A percentile compares a stretch with the other conserved stretches of the same genome.
These are phyloP conservation scores for Rhodotorula sp. DNA, from an alignment of 1,284 basidiomycete genomes.

Conservation along the genomic window DNA sequence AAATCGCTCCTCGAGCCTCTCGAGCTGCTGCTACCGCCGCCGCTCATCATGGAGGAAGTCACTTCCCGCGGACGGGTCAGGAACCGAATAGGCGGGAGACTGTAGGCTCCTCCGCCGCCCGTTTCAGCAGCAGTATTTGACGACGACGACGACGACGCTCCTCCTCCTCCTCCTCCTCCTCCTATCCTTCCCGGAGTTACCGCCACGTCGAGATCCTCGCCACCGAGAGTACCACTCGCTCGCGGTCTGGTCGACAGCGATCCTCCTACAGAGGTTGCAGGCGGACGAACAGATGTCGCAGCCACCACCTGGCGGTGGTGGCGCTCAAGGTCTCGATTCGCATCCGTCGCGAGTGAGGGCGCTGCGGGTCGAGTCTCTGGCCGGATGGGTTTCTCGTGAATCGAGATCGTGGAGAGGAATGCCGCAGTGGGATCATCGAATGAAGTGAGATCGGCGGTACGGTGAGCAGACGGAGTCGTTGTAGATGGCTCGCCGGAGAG, in stretches of 20 bases:
- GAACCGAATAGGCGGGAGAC: slow-evolving; percentile 25
- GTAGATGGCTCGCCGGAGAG: too few relatives aligned
- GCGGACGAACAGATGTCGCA: neutral
- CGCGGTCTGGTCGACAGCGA: too few relatives aligned
- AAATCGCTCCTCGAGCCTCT: too few relatives aligned
- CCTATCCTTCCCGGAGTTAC: neutral
- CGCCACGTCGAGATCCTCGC: too few relatives aligned
- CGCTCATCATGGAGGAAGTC: neutral
- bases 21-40: neutral
- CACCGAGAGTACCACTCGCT: too few relatives aligned
- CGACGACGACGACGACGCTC: slow-evolving; percentile 25
- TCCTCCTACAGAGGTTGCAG: too few relatives aligned
- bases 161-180: neutral
- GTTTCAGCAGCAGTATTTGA: neutral
- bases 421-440: neutral
- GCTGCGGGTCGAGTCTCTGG: slow-evolving; percentile 2
- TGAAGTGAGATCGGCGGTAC: neutral
- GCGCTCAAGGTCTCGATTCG: slow-evolving; percentile 20
- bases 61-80: slow-evolving; percentile 11
- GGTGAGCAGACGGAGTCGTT: neutral
- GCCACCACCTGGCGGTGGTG: neutral
- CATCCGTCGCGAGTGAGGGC: neutral
- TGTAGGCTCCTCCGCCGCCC: slow-evolving; percentile 6
- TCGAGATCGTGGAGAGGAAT: slow-evolving; percentile 20
- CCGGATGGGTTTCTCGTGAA: slow-evolving; percentile 18